Evolutionary conservation across 805 yeast species (phyloP).

Genomic region (Lipomyces anomalus): DNA sequence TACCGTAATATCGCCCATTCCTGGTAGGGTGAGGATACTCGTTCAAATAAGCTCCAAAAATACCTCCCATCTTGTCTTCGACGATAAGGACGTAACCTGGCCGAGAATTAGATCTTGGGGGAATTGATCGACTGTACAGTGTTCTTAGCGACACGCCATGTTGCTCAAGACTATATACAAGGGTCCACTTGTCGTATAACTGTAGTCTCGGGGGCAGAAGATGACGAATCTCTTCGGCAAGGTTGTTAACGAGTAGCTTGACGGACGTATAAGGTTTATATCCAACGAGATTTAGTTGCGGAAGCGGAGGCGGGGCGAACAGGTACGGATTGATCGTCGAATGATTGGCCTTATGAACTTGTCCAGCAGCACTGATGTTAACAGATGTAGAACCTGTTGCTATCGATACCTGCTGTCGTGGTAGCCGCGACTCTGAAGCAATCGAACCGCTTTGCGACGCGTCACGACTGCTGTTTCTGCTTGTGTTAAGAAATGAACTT

Average conservation of each 20-base stretch:
- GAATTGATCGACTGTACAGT: conserved; percentile 53
- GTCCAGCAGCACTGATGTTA: not conserved
- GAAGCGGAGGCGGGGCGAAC: conserved; percentile 39
- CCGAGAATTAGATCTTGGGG: conserved; percentile 37
- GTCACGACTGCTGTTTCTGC: not conserved
- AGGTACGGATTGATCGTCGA: conserved; percentile 1
- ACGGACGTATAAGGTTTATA: conserved; percentile 54
- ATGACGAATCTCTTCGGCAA: conserved; percentile 69
- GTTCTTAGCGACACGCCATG: conserved; percentile 86
- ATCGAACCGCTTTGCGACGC: not conserved
- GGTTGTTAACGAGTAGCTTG: conserved; percentile 49
- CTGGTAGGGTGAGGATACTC: conserved; percentile 71
- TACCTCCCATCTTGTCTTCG: conserved; percentile 45
- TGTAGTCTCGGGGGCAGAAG: conserved; percentile 76
- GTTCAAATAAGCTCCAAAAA: conserved; percentile 43
- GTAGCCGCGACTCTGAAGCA: no score
- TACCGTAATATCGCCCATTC: conserved; percentile 73
- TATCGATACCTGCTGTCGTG: not conserved
- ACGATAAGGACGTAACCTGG: conserved; percentile 72
- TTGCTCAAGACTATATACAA: conserved; percentile 81
- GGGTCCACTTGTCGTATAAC: conserved; percentile 67
- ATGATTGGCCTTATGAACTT: not conserved
- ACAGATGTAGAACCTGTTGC: conserved; percentile 3
- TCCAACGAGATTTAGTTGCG: conserved; percentile 56
- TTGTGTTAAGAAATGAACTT: not conserved